Evolutionary conservation across 305 asterid species (phyloP), one percentile per base, ranked within the genome.

Genomic region (Fraxinus sp.): DNA sequence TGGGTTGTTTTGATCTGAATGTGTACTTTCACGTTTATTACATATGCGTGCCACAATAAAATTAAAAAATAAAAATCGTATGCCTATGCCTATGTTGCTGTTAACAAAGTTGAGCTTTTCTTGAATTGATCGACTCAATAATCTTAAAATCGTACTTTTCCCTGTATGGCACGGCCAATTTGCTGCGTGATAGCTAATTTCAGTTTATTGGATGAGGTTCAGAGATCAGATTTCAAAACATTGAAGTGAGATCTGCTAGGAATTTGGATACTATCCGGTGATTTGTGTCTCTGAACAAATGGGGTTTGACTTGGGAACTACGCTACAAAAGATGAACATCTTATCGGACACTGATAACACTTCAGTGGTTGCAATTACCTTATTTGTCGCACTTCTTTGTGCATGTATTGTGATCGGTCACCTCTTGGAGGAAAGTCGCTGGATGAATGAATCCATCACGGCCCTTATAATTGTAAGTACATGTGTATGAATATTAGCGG

Each of bases 401-500:
- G 92, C 93, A 13, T 96, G 98, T 84, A 92, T 94, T 68, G 94
- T 96, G 81, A 87, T 96, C 62, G 99, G 99, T 85, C 98, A 96
- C 87, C 92, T 96, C 30, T 79, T 93, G 88, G 99, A 96, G 90
- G 99, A 96, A 87, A 89, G 85, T 86, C 94, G 97, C 16, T 94
- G 99, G 99, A 94, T 96, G 94, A 96, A 96, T 84, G 98, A 94
- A 85, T 96, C 99, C 79, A 96, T 93, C 82, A 96, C 99, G 16
- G 98, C 99, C 79, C 98, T 96, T 79, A 68, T 92, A 78, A 89
- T 96, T 66, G 99, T 96, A 90, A 91, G 99, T 86, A 64, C 81
- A 13, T 18, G 18, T 81, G 11, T 39, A 28, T 52, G 8, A 24
- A 57, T 39, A 1, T 82, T 33, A 20, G 37, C n/a, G 8, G 35